Conservation (phyloP, 352 stramenopile genomes). For the Phytophthora pisi region DNA sequence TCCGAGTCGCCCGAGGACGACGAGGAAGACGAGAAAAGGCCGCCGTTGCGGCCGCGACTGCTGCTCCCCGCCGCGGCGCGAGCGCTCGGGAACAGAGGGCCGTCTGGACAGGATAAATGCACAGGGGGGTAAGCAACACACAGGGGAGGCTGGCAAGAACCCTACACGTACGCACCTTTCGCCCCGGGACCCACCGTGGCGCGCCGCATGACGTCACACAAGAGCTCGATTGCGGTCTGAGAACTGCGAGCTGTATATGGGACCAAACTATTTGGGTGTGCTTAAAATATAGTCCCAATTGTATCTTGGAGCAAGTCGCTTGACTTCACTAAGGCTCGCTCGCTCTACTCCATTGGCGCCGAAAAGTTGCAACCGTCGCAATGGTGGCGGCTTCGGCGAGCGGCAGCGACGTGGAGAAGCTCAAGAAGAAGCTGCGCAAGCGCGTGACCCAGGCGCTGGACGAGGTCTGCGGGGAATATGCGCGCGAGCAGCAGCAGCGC, state of each 20-base stretch:
- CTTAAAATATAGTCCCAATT: background rate
- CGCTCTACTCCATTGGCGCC: background rate
- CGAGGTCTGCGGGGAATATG: slow-evolving; percentile 47
- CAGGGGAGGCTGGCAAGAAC: background rate
- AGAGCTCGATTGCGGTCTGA: slow-evolving; percentile 4
- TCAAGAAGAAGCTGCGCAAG: slow-evolving; percentile 32
- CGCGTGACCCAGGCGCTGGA: slow-evolving; percentile 54
- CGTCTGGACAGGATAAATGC: slow-evolving; percentile 19
- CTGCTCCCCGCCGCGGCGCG: slow-evolving; percentile 16
- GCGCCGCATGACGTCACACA: slow-evolving; percentile 40
- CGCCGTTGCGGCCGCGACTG: slow-evolving; percentile 38
- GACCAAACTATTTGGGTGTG: background rate
- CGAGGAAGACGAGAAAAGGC: slow-evolving; percentile 48
- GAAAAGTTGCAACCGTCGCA: slow-evolving; percentile 4
- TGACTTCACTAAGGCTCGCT: background rate
- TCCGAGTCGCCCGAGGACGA: slow-evolving; percentile 37
- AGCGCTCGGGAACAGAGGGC: slow-evolving; percentile 22
- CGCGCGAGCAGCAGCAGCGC: slow-evolving; percentile 20
- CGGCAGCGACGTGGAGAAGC: slow-evolving; percentile 20
- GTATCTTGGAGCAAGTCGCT: slow-evolving; percentile 1
- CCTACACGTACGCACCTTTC: slow-evolving; percentile 23
- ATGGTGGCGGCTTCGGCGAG: slow-evolving; percentile 10
- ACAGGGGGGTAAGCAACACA: slow-evolving; percentile 2
- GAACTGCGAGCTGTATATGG: background rate
- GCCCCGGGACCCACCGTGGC: slow-evolving; percentile 22